Conservation (phyloP, 2,329 filamentous ascomycete species). For the Massarina eburnea region DNA sequence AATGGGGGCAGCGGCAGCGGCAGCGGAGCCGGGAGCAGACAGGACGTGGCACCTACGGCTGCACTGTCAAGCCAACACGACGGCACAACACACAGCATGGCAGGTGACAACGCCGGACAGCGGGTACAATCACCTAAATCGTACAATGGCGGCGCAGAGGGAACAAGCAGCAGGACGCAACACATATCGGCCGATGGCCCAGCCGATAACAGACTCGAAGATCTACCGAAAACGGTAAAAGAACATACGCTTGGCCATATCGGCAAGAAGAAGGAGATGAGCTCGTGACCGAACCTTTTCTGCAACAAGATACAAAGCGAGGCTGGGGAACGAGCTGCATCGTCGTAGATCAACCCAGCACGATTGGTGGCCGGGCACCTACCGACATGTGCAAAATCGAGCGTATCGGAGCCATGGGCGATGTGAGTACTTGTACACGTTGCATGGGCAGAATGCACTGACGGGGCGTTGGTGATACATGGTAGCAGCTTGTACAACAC, state of each 20-base stretch:
- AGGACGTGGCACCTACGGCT: conserved; percentile 14
- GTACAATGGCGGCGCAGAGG: conserved; percentile 17
- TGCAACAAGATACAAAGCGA: not conserved
- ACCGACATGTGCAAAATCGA: not conserved
- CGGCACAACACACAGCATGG: conserved; percentile 9
- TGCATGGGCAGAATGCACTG: conserved; percentile 30
- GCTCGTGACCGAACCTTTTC: conserved; percentile 15
- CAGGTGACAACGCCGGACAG: conserved; percentile 3
- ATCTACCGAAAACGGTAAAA: conserved; percentile 40
- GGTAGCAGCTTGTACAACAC: conserved; percentile 12
- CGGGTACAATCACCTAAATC: conserved; percentile 22
- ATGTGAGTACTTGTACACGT: conserved; percentile 18
- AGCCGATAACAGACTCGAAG: conserved; percentile 45
- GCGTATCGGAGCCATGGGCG: conserved; percentile 29
- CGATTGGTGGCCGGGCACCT: not conserved
- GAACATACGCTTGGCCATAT: conserved; percentile 38
- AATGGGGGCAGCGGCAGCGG: conserved; percentile 12
- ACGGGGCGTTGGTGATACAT: conserved; percentile 21
- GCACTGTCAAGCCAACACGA: conserved; percentile 21
- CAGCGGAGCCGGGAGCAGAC: conserved; percentile 17
- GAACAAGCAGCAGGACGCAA: conserved; percentile 28
- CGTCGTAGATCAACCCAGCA: not conserved
- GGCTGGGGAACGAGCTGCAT: not conserved
- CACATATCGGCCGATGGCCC: conserved; percentile 45
- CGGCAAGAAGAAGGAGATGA: conserved; percentile 15